Percentiles rank a stretch among this genome's conserved stretches.
Conservation (phyloP, 345 rosid genomes). For the Citrus sinensis region DVS_A1.0 CM039166.1:3839001-3839500, state of each 20-base stretch:
- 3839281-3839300: neutral
- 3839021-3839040: slow-evolving; percentile 81
- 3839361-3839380: neutral
- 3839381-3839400: neutral
- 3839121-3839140: neutral
- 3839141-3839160: neutral
- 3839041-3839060: slow-evolving; percentile 92
- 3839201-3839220: neutral
- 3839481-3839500: neutral
- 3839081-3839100: slow-evolving; percentile 90
- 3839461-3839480: neutral
- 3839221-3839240: neutral
- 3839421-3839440: neutral
- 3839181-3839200: neutral
- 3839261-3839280: neutral
- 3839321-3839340: neutral
- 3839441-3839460: neutral
- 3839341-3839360: neutral
- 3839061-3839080: slow-evolving; percentile 80
- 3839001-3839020: slow-evolving; percentile 1
- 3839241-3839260: neutral
- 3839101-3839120: slow-evolving; percentile 42
- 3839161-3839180: neutral
- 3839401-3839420: neutral
- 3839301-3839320: neutral